Evolutionary conservation across 768 basidiomycete genomes (phyloP), one percentile per base, ranked within the genome.

Genomic region (Lentinula sp.): DNA sequence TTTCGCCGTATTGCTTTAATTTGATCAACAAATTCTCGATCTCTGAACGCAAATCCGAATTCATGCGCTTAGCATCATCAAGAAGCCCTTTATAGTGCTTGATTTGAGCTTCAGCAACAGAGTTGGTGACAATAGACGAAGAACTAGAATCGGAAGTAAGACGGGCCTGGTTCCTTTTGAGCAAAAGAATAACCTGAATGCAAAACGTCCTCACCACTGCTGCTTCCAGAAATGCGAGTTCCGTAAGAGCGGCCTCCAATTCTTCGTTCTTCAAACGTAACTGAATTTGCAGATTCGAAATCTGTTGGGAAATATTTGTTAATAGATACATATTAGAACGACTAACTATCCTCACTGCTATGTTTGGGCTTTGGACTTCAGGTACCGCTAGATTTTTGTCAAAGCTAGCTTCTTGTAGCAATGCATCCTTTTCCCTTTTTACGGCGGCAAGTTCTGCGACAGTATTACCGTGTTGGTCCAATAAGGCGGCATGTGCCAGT

Each of bases 401-500:
- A 9, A 13, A 9, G 28, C 18, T 48, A 16, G 21, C 23, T 7
- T 23, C 40, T 57, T 48, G 18, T 15, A 39, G 21, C n/a, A 48
- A 15, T 8, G 48, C 57, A 31, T 56, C 55, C 39, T 39, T 40
- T 31, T 56, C 55, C 13, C 46, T 16, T 18, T 23, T 48, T 11
- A 35, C 8, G 16, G 57, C 57, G 18, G 57, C 46, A 37, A 59
- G 32, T 45, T 59, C 59, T 28, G 48, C 49, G n/a, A 60, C 13
- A 18, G n/a, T 49, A 37, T 37, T 49, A 5, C 59, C 59, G 18
- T 60, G 50, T 42, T 32, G 18, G 11, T 60, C 59, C 40, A 60
- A 18, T 28, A 60, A 60, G 35, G 48, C 35, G 15, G 59, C 59
- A 34, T 60, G 59, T 13, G 35, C 31, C 50, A 60, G 18, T 42